Percentiles rank a stretch among this genome's conserved stretches.
Evolutionary conservation across 305 asterid genomes (phyloP).

Genomic region (Fraxinus platypoda): DNA sequence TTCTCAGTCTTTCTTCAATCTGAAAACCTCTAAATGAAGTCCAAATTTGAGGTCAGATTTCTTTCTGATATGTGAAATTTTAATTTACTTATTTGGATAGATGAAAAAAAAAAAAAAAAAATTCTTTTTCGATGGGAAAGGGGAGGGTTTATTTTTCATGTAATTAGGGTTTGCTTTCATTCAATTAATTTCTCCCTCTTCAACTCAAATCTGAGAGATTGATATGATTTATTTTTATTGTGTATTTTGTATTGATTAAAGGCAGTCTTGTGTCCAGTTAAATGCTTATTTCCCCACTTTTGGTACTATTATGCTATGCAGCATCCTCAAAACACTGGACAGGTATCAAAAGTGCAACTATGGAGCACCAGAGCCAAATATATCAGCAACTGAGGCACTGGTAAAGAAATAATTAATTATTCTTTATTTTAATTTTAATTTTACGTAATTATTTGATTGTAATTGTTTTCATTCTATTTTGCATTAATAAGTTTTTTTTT

Average conservation of each 20-base stretch:
- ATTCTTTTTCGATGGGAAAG: neutral
- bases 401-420: slow-evolving; percentile 30
- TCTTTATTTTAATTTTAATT: neutral
- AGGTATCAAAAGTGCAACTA: slow-evolving; percentile 98
- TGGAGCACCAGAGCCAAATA: slow-evolving; percentile 93
- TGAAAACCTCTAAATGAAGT: neutral
- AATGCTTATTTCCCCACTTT: neutral
- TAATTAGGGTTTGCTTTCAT: neutral
- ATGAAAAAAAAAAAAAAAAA: too few species aligned
- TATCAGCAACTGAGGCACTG: slow-evolving; percentile 92
- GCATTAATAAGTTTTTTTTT: neutral
- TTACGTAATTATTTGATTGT: neutral
- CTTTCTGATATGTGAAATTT: neutral
- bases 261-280: slow-evolving; percentile 16
- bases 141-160: neutral
- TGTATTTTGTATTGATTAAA: neutral
- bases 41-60: neutral
- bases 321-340: slow-evolving; percentile 94
- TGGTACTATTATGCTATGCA: slow-evolving; percentile 43
- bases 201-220: neutral
- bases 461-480: neutral
- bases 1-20: neutral
- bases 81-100: neutral
- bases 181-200: neutral
- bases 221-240: neutral